Evolutionary conservation across 1,284 basidiomycete genomes (phyloP), one percentile per base, ranked within the genome.

Genomic region (Marasmius sp.): DNA sequence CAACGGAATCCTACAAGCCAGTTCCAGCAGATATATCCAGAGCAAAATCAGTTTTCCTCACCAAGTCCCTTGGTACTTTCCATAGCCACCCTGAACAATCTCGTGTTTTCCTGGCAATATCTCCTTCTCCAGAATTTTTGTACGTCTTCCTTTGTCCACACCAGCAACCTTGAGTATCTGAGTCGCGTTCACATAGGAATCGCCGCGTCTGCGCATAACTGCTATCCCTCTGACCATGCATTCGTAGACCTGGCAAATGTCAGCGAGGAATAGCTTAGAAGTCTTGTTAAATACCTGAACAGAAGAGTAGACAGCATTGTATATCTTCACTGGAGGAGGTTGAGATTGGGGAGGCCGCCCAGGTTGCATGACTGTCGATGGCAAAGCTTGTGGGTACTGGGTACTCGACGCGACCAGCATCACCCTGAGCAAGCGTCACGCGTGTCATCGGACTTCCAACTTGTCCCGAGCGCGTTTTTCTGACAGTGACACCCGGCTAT

Each of bases 11-110:
- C 94, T 96, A 55, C 33, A 47, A 61, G 48, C 38, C 59, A 49
- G 66, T 65, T 61, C 66, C 62, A 59, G 34, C 64, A 18, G 53
- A 59, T 37, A 39, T 50, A 55, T 53, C 20, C 45, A 45, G 38
- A 49, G 22, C 54, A 37, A 27, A 61, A 45, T 22, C 57, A 48
- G 59, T 53, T 58, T 55, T 52, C 22, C 79, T 73, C 69, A 95
- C 97, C 97, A 99, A 57, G 97, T 99, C 64, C 97, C 97, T 75
- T 99, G 97, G 75, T 98, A 99, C 79, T 98, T 98, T 49, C 97
- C 97, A 72, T 98, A 99, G 47, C 97, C 97, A 54, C 97, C 97
- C 75, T 99, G 97, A 11, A 99, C 95, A 76, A 99, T 99, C 77
- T 99, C 97, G 76, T 99, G 96, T 76, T 94, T 91, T 57, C 96